Base-by-base conservation (phyloP, 106 monocot species). In the Dactylorhiza incarnata region DNA sequence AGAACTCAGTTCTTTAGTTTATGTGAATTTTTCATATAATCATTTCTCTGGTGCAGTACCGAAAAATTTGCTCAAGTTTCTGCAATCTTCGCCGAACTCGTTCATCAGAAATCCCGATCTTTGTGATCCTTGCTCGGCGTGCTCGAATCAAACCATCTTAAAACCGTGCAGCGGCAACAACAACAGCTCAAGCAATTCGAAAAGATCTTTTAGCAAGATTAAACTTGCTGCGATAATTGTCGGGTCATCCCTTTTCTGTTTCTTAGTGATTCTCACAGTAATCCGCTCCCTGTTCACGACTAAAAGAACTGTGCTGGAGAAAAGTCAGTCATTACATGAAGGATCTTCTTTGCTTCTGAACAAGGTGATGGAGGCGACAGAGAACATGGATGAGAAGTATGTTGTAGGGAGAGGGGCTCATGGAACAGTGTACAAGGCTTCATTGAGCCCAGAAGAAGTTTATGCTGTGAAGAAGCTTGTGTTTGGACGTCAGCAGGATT, bases 381-480 rank as follows among this genome's bases (percentile, higher is more conserved):
- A 96, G 73, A 91, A 89, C 76, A 83, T 93, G 48, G 76, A 91
- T 72, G 84, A 87, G 23, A 93, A 87, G 68, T 89, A 87, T 68
- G 59, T 75, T 20, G 23, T 92, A 0, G 94, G 94, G 8, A 86
- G 76, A 78, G 99, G 99, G 63, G 91, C 86, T 49, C 89, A 91
- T 75, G 99, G 94, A 76, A 91, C 83, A 19, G 94, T 99, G 48
- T 99, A 88, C 83, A 99, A 83, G 78, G 99, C 94, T 65, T 68
- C n/a, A 5, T 37, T 89, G 25, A 74, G 77, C 71, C 53, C 80
- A 9, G 85, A 78, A 13, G 82, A 86, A 77, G 73, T 83, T 7
- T 94, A 86, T 85, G 99, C 99, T n/a, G 84, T 92, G 45, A 95
- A 95, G 55, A 89, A 87, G 69, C 82, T 91, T 45, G 78, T 16